Base-by-base conservation (phyloP, 441 rosid genomes). In the Populus hybrid region DNA sequence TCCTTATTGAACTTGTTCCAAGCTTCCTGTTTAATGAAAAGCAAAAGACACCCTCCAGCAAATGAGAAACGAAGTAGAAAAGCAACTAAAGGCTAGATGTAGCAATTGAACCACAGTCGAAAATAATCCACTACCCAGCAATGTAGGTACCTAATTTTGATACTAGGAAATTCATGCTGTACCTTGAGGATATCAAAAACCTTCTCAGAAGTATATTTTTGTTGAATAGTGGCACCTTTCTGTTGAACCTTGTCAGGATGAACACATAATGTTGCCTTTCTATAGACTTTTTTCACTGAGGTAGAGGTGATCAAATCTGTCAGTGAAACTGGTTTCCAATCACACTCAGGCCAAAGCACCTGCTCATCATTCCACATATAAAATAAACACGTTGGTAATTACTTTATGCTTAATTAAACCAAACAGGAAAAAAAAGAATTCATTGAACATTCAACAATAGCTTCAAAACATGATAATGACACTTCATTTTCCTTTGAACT, bases 191-290 rank as follows among this genome's bases (percentile, higher is more conserved):
- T 88, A 89, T 96, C 92, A 74, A 96, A 96, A 84, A 96, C 97
- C 88, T 96, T 94, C 88, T 94, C 99, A 18, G 98, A 98, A 50
- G 85, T 89, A 81, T 90, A 96, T 79, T 94, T 94, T 59, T 96
- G 98, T 77, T 91, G 89, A 81, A 93, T 90, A 74, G 91, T 93
- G 71, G 98, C 95, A 80, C 98, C 97, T 86, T 93, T 96, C 86
- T 93, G 99, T 79, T 94, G 98, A 82, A 94, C 98, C 87, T 96
- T 96, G 80, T 96, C 99, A 28, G 98, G 99, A 86, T 96, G 98
- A 70, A 96, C 88, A 76, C 79, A 89, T 73, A 94, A 78, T 2
- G 91, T 88, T 81, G 99, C 95, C 88, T 90, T 96, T 74, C 92
- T 87, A 79, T 93, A 94, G 6, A 90, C 94, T 76, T 96, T 94